Evolutionary conservation across 106 monocot species (phyloP).

Genomic region (Xerophyta viscosa): DNA sequence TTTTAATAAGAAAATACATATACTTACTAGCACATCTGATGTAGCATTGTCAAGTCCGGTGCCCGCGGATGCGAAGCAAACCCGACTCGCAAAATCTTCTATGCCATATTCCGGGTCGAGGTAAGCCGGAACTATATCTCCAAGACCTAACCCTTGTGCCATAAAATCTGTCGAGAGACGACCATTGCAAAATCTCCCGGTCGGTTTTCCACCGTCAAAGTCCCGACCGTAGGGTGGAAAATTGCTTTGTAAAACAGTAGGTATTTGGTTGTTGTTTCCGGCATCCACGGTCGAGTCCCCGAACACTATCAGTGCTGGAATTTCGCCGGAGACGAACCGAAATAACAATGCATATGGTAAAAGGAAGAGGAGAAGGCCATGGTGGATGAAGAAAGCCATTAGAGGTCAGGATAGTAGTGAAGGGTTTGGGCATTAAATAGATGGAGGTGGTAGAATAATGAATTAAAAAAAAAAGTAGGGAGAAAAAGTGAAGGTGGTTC

Average conservation of each 20-base stretch:
- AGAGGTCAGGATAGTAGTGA: too few species aligned
- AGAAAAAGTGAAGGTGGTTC: too few species aligned
- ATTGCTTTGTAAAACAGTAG: neutral
- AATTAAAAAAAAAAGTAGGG: too few species aligned
- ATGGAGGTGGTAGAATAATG: too few species aligned
- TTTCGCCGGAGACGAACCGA: neutral
- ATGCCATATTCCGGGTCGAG: conserved; percentile 47
- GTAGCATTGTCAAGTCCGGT: conserved; percentile 57
- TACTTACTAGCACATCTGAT: conserved; percentile 29
- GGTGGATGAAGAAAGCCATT: too few species aligned
- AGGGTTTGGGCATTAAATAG: too few species aligned
- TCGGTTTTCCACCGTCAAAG: conserved; percentile 6
- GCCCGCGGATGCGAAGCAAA: conserved; percentile 59
- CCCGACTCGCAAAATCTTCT: conserved; percentile 35
- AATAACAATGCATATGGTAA: neutral
- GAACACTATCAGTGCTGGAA: conserved; percentile 4
- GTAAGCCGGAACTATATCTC: conserved; percentile 39
- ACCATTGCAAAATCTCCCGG: conserved; percentile 59
- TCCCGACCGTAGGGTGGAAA: conserved; percentile 7
- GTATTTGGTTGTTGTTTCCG: conserved; percentile 5
- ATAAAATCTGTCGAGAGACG: conserved; percentile 45
- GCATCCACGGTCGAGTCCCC: conserved; percentile 12
- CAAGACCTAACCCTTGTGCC: conserved; percentile 35
- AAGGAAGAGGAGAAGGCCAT: too few species aligned
- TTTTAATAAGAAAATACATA: too few species aligned